phyloP scores from a whole-genome alignment of 306 rosid genomes.

The Potentilla sterilis region DNA sequence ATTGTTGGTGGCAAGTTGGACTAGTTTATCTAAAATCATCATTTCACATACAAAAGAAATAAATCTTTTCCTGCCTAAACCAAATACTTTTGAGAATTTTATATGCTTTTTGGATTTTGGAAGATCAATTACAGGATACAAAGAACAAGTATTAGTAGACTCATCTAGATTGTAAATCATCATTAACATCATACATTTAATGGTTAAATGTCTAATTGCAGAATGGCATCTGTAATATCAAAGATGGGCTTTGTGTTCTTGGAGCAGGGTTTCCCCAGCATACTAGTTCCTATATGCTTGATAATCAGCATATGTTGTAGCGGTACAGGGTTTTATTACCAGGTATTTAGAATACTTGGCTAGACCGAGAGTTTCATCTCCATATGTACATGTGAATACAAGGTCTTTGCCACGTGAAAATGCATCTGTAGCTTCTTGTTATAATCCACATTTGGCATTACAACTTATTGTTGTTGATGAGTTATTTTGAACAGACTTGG shows the following conservation, averaged over 20 bases:
- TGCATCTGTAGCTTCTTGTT: neutral
- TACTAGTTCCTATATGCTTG: constrained; percentile 81
- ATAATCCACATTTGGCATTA: neutral
- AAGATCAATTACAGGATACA: neutral
- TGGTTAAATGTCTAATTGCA: constrained; percentile 37
- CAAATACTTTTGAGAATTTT: neutral
- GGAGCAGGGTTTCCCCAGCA: constrained; percentile 81
- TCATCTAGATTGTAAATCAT: constrained; percentile 2
- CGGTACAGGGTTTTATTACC: constrained; percentile 86
- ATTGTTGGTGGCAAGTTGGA: neutral
- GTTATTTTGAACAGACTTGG: constrained; percentile 58
- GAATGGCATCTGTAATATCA: constrained; percentile 96
- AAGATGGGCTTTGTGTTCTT: constrained; percentile 92
- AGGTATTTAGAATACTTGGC: constrained; percentile 45
- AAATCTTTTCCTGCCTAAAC: neutral
- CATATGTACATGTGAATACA: neutral
- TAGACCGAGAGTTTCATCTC: constrained; percentile 15
- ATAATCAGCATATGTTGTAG: constrained; percentile 66
- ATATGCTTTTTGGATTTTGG: neutral
- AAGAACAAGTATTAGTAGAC: neutral
- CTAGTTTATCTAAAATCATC: neutral
- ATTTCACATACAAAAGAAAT: neutral
- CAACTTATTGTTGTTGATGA: neutral
- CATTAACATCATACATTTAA: constrained; percentile 4
- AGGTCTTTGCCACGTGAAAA: neutral